These are phyloP conservation scores for Calonectria naviculata DNA, from an alignment of 2,329 filamentous ascomycete genomes.

Conservation along the genomic window DNA sequence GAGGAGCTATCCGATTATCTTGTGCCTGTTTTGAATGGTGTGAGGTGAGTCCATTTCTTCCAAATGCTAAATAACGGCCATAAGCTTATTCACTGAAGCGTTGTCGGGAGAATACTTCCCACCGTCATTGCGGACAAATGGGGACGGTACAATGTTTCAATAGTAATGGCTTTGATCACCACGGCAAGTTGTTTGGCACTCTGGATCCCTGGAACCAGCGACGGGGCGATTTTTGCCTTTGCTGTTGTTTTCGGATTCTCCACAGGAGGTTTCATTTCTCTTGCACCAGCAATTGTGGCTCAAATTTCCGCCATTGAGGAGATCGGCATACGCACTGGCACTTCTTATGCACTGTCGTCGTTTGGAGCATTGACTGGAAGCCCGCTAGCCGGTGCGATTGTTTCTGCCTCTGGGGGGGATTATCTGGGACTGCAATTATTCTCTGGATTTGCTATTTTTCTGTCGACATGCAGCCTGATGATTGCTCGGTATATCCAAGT, in stretches of 20 bases:
- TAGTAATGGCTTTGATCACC: neutral
- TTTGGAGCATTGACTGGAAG: constrained; percentile 7
- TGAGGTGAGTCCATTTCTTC: constrained; percentile 6
- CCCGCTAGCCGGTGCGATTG: neutral
- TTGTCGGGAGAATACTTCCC: neutral
- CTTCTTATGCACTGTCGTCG: neutral
- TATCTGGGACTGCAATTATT: constrained; percentile 2
- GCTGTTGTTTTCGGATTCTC: constrained; percentile 54
- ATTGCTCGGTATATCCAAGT: neutral
- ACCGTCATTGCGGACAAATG: neutral
- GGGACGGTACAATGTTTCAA: neutral
- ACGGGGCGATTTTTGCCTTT: constrained; percentile 48
- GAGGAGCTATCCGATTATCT: constrained; percentile 46
- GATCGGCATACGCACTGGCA: constrained; percentile 7
- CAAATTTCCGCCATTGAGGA: constrained; percentile 44
- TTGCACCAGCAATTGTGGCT: constrained; percentile 51
- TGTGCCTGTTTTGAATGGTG: constrained; percentile 51
- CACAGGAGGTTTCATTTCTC: constrained; percentile 53
- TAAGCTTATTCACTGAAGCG: neutral
- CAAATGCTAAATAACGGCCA: too few relatives aligned
- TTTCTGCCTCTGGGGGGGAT: neutral
- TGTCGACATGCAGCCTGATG: neutral
- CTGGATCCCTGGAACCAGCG: neutral
- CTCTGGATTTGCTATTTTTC: neutral
- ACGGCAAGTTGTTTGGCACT: neutral